A percentile compares a stretch with the other conserved stretches of the same genome.
phyloP scores from a whole-genome alignment of 352 stramenopile genomes.

The Phytophthora sp. region DNA sequence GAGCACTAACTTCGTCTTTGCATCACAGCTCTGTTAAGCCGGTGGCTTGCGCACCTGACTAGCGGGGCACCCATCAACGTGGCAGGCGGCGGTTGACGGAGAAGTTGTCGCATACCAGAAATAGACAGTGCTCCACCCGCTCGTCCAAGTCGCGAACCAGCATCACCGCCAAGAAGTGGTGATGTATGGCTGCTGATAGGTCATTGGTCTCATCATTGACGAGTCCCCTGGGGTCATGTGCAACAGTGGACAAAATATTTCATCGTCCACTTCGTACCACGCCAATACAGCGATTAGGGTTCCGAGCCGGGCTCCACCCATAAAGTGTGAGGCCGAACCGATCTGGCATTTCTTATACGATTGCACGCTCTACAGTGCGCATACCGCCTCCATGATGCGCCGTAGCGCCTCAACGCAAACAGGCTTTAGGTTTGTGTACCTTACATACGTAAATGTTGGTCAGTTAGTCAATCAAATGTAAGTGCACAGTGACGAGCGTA shows the following conservation, averaged over 20 bases:
- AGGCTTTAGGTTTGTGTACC: background rate
- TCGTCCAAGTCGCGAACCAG: background rate
- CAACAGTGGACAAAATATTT: background rate
- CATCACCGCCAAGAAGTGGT: background rate
- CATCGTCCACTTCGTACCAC: background rate
- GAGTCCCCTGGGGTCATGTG: background rate
- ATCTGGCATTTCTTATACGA: background rate
- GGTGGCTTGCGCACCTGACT: background rate
- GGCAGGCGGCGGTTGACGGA: background rate
- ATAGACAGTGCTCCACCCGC: background rate
- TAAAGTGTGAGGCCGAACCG: background rate
- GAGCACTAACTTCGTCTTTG: background rate
- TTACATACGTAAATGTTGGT: background rate
- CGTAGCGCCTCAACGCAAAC: background rate
- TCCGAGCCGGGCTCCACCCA: background rate
- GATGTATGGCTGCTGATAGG: background rate
- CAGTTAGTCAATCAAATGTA: conserved; percentile 4
- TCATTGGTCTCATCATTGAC: background rate
- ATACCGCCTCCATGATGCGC: background rate
- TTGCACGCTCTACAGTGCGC: background rate
- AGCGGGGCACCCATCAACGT: background rate
- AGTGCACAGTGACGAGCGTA: background rate
- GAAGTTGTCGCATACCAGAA: background rate
- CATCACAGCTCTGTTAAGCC: background rate
- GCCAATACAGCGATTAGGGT: background rate